Percentiles rank a stretch among this genome's conserved stretches.
Evolutionary conservation across 331 rosid genomes (phyloP).

Genomic region (Erythrophleum ivorense): DNA sequence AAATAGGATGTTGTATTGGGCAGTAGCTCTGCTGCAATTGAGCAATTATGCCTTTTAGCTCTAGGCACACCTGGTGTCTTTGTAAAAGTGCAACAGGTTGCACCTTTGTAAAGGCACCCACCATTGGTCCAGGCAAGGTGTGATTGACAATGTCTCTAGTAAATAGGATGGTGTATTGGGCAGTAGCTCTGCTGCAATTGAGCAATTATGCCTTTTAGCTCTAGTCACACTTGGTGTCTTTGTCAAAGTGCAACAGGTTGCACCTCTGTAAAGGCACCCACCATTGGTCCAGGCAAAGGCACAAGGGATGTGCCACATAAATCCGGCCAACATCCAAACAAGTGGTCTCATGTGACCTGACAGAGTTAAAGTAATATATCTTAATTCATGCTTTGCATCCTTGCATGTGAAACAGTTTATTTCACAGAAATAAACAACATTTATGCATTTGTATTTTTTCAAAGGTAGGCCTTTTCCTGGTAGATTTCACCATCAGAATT

Average conservation of each 20-base stretch:
- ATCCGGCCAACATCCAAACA: constrained; percentile 16
- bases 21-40: constrained; percentile 21
- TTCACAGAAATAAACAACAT: neutral
- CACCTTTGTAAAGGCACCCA: constrained; percentile 32
- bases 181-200: constrained; percentile 21
- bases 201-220: constrained; percentile 34
- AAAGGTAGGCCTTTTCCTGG: constrained; percentile 25
- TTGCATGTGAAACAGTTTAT: neutral
- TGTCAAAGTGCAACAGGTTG: constrained; percentile 23
- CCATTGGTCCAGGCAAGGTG: neutral
- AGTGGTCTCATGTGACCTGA: constrained; percentile 17
- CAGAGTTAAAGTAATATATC: constrained; percentile 12
- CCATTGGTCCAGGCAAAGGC: constrained; percentile 16
- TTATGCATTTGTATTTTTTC: constrained; percentile 9
- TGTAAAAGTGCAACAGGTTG: constrained; percentile 20
- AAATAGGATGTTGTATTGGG: constrained; percentile 32
- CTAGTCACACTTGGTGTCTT: constrained; percentile 25
- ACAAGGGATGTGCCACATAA: constrained; percentile 28
- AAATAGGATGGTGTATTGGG: constrained; percentile 33
- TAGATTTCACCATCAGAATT: constrained; percentile 24
- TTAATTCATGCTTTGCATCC: constrained; percentile 21
- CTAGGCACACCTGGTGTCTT: constrained; percentile 27
- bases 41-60: constrained; percentile 34
- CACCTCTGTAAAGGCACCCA: constrained; percentile 32
- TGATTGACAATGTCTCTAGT: constrained; percentile 34